Conservation (phyloP, 352 stramenopile species). For the Pythium chondricola region DNA sequence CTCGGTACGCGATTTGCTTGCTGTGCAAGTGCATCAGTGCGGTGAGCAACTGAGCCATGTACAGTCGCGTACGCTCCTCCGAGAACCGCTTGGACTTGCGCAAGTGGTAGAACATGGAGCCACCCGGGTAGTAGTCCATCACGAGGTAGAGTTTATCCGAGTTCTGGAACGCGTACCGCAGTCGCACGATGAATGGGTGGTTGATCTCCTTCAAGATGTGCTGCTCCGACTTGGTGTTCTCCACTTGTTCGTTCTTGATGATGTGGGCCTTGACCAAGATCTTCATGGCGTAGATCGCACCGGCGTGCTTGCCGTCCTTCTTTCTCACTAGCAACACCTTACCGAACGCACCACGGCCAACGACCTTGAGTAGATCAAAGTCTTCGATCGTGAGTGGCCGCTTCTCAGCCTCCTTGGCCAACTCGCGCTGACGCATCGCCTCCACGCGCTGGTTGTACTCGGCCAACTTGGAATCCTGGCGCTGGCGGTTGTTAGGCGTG, state of each 20-base stretch:
- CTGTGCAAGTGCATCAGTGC: constrained; percentile 86
- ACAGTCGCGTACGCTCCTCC: constrained; percentile 78
- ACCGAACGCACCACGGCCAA: constrained; percentile 93
- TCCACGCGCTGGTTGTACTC: constrained; percentile 67
- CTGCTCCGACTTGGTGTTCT: constrained; percentile 88
- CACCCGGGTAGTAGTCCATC: constrained; percentile 93
- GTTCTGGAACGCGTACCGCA: constrained; percentile 87
- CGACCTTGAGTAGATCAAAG: constrained; percentile 94
- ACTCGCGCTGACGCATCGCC: constrained; percentile 71
- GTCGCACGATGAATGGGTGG: constrained; percentile 80
- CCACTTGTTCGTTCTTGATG: constrained; percentile 92
- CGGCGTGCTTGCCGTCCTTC: constrained; percentile 82
- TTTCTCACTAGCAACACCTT: constrained; percentile 94
- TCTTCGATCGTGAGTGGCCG: constrained; percentile 84
- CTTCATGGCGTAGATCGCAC: constrained; percentile 92
- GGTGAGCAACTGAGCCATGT: constrained; percentile 85
- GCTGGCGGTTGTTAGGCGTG: constrained; percentile 14
- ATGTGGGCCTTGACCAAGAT: constrained; percentile 92
- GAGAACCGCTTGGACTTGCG: constrained; percentile 84
- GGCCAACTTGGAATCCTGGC: constrained; percentile 54
- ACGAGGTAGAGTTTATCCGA: constrained; percentile 94
- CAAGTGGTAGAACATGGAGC: constrained; percentile 87
- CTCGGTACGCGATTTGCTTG: constrained; percentile 86
- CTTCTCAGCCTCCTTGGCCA: constrained; percentile 63
- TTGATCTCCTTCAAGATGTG: constrained; percentile 89